Percentiles rank a stretch among this genome's conserved stretches.
Evolutionary conservation across 306 rosid genomes (phyloP).

Genomic region (Lithocarpus polystachyus): DNA sequence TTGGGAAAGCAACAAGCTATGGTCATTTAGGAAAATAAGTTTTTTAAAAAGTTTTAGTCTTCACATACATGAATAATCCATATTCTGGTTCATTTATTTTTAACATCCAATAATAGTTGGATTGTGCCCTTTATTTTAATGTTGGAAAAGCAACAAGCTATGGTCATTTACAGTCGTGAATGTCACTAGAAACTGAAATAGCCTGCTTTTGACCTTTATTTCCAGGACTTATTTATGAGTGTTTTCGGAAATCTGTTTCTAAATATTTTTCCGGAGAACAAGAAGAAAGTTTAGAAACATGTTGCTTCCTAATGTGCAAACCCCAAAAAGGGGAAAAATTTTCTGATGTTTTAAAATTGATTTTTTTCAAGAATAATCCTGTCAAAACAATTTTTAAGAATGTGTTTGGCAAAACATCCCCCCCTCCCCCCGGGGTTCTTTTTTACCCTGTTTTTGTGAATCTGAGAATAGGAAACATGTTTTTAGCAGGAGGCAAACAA

Average conservation of each 20-base stretch:
- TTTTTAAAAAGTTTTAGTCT: background rate
- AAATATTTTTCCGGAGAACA: background rate
- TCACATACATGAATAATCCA: background rate
- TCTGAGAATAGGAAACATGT: background rate
- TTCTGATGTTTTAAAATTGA: background rate
- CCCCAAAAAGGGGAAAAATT: background rate
- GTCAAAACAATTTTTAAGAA: background rate
- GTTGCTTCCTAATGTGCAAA: background rate
- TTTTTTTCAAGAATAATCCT: background rate
- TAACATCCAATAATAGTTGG: background rate
- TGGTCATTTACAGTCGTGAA: too few relatives aligned
- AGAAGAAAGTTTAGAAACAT: background rate
- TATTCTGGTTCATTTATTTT: background rate
- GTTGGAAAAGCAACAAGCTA: too few relatives aligned
- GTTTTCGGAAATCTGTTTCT: background rate
- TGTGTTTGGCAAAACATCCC: background rate
- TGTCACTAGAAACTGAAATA: too few relatives aligned
- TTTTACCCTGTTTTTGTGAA: too few relatives aligned
- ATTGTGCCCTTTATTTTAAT: background rate
- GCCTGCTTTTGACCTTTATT: too few relatives aligned
- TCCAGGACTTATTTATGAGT: background rate
- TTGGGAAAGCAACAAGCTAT: too few relatives aligned
- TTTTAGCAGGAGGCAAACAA: background rate
- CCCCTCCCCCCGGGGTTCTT: too few relatives aligned
- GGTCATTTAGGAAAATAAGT: background rate